Evolutionary conservation across 1,284 basidiomycete genomes (phyloP).

Genomic region (Puccinia horiana): DNA sequence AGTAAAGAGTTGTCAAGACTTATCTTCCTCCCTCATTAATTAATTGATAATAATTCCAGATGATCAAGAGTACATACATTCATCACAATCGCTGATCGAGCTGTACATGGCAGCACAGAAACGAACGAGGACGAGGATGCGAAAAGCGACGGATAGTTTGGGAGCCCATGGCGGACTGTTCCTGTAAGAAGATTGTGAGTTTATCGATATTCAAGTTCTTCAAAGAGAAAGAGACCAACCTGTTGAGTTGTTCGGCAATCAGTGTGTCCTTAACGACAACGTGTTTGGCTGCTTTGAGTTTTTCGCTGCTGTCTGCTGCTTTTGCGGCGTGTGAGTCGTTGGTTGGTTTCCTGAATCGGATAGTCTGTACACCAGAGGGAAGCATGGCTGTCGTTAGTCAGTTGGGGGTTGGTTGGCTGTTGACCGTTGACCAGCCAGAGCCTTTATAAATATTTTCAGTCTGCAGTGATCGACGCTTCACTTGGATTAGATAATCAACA

Average conservation of each 20-base stretch:
- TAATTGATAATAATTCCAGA: background rate
- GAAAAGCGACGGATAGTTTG: conserved; percentile 75
- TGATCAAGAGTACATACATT: conserved; percentile 67
- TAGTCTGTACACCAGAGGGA: conserved; percentile 25
- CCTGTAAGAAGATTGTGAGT: no score
- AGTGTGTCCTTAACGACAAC: conserved; percentile 35
- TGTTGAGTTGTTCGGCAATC: conserved; percentile 44
- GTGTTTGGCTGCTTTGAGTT: conserved; percentile 32
- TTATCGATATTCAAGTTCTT: background rate
- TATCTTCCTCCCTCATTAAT: conserved; percentile 1
- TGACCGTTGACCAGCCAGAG: background rate
- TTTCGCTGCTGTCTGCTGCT: conserved; percentile 46
- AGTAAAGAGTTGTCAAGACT: background rate
- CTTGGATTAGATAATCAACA: no score
- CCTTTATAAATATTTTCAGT: no score
- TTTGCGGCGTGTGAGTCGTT: conserved; percentile 17
- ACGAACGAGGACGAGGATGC: conserved; percentile 78
- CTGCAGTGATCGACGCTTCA: no score
- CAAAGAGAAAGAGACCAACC: background rate
- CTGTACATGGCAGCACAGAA: conserved; percentile 89
- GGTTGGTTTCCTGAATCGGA: conserved; percentile 38
- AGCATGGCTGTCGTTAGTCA: background rate
- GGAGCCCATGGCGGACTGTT: conserved; percentile 73
- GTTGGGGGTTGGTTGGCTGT: background rate
- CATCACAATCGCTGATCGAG: conserved; percentile 95